Base-by-base conservation (phyloP, 1,284 basidiomycete genomes). In the Inonotus hispidus region DNA sequence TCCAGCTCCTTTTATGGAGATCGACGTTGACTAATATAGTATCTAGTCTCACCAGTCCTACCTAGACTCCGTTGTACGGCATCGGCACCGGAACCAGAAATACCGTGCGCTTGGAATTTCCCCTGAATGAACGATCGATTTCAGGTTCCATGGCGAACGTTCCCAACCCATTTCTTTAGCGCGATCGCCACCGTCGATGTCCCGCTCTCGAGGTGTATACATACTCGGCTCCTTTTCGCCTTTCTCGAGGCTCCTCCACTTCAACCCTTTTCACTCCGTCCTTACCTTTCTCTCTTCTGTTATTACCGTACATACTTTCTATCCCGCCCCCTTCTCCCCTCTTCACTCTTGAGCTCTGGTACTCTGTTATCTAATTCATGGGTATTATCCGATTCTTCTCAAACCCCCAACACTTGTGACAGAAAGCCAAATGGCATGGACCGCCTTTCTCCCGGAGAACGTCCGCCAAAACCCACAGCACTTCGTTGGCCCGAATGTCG, bases 401-500 rank as follows among this genome's bases (percentile, higher is more conserved):
- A 43, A 38, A n/a, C 14, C 37, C 10, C 35, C 49, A 52, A 46
- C 8, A 32, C 7, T 43, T 16, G 52, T 14, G 29, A 21, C 23
- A n/a, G 54, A 35, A 25, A 5, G 23, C 38, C 59, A 60, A 37
- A 60, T 60, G 61, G 58, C 61, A 55, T 59, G 57, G 60, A 16
- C 46, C 27, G 23, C 53, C 3, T 55, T 63, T 46, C 65, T 60
- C 38, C 67, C 67, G 2, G 55, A 58, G 7, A 63, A 64, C 27
- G 63, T 69, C 25, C 53, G 63, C 25, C 52, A 64, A 47, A 65
- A 70, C 54, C 70, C 71, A 1, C 66, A 29, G 43, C 37, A 53
- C 46, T 71, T 70, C 59, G 59, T 72, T 35, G 71, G 71, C 2
- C 71, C 71, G 8, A 63, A 64, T 35, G 60, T 72, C 32, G 66